Base-by-base conservation (phyloP, 192 early-diverging fungal species). In the Physocladia obscura region DNA sequence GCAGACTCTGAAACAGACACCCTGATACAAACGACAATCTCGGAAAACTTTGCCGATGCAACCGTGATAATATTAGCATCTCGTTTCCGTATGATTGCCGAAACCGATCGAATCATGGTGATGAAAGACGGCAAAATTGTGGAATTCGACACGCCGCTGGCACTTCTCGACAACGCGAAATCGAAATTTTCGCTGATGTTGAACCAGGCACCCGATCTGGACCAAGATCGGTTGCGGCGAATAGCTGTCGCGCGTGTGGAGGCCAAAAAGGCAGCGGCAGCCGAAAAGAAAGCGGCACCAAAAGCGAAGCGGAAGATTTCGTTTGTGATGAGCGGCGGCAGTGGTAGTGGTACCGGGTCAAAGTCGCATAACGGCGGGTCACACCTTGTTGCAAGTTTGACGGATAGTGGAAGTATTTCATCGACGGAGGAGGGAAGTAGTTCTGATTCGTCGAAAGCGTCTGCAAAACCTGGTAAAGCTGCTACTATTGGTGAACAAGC, bases 41-140 rank as follows among this genome's bases (percentile, higher is more conserved):
- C 70, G 32, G 62, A 71, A 27, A 78, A 77, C 36, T 86, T 86
- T 65, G 58, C 49, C 22, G 73, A 86, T 31, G 26, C 73, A 29
- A 86, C 84, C 6, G 76, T 86, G 31, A 72, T 86, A 11, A 80
- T 79, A 19, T 75, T 86, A 57, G 81, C 82, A 3, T 75, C 76
- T 39, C 62, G 82, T 19, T 69, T 84, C 32, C 69, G 79, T 31
- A 81, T 81, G 61, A 84, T 83, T 49, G 74, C 76, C 56, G 75
- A 84, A 63, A 67, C 71, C 13, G 81, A 83, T 68, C 68, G 80
- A 8, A 77, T 86, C 15, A 62, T 86, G 13, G 81, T 86, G 15
- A 76, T 86, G 79, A 80, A 81, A 32, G 76, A 67, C 49, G 84
- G 84, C 5, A 47, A 73, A 32, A 55, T 86, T 21, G 52, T 80